Conservation (phyloP, 2,329 filamentous ascomycete genomes). For the Dothiorella sarmentorum region DNA sequence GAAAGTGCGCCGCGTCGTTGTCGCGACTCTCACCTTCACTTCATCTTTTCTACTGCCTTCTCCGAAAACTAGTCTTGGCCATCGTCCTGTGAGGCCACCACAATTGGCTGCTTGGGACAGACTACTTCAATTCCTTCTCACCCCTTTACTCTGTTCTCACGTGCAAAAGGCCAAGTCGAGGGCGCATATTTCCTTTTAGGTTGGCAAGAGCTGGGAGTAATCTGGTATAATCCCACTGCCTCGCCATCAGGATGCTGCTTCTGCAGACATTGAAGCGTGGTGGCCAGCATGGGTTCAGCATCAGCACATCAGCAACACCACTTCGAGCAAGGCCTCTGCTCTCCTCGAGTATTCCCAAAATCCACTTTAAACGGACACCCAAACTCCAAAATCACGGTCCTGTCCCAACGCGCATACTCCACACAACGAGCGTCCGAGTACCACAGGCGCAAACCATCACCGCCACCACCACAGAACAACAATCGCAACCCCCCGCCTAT, state of each 20-base stretch:
- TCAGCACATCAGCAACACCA: not conserved
- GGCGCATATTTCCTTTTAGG: too few relatives aligned
- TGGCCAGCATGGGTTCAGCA: not conserved
- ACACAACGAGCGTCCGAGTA: not conserved
- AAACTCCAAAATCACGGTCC: not conserved
- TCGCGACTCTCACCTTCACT: not conserved
- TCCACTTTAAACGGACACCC: not conserved
- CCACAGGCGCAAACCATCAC: not conserved
- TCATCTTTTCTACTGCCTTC: not conserved
- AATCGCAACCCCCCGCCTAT: slow-evolving; percentile 45
- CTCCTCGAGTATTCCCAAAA: not conserved
- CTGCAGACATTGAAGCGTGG: not conserved
- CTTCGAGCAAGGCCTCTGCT: not conserved
- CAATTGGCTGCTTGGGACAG: not conserved
- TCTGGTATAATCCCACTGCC: too few relatives aligned
- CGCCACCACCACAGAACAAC: not conserved
- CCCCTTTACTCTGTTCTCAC: not conserved
- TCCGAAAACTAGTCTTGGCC: not conserved
- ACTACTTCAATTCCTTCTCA: too few relatives aligned
- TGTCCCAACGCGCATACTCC: not conserved
- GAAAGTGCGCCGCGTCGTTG: not conserved
- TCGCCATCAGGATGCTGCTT: not conserved
- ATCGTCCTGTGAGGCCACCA: not conserved
- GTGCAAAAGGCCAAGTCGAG: not conserved
- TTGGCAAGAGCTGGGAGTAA: not conserved